Percentiles rank a stretch among this genome's conserved stretches.
phyloP scores from a whole-genome alignment of 805 yeast species.

The Yarrowia phangngaensis region DNA sequence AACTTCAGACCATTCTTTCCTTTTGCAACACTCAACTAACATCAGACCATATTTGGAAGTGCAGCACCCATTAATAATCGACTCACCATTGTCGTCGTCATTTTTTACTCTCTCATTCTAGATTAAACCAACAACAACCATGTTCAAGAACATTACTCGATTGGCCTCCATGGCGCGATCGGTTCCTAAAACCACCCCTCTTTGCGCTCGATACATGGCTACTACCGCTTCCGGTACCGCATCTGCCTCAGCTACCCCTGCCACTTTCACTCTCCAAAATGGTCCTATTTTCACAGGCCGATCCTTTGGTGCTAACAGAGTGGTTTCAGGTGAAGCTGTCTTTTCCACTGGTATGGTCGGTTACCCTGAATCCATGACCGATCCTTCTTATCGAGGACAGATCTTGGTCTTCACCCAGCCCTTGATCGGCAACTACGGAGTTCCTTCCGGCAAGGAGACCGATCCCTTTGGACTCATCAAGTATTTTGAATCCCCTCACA shows the following conservation, averaged over 20 bases:
- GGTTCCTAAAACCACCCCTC: conserved; percentile 14
- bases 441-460: conserved; percentile 75
- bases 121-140: background rate
- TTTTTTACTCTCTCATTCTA: background rate
- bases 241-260: conserved; percentile 48
- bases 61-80: conserved; percentile 24
- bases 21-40: too few species aligned
- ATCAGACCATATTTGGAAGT: conserved; percentile 26
- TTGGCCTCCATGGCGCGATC: conserved; percentile 25
- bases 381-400: conserved; percentile 96
- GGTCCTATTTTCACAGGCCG: conserved; percentile 92
- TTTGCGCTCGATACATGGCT: conserved; percentile 9
- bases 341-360: conserved; percentile 98
- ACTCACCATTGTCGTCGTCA: too few species aligned
- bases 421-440: conserved; percentile 96
- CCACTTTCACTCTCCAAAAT: conserved; percentile 83
- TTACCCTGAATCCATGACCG: conserved; percentile 98
- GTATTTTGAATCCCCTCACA: conserved; percentile 85
- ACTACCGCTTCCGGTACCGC: conserved; percentile 12
- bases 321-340: conserved; percentile 94
- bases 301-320: conserved; percentile 93
- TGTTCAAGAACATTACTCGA: conserved; percentile 24
- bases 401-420: conserved; percentile 96
- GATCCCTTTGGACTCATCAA: conserved; percentile 83
- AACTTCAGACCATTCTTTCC: too few species aligned